Conservation (phyloP, 768 basidiomycete species). For the Hygrocybe coccinea region DNA sequence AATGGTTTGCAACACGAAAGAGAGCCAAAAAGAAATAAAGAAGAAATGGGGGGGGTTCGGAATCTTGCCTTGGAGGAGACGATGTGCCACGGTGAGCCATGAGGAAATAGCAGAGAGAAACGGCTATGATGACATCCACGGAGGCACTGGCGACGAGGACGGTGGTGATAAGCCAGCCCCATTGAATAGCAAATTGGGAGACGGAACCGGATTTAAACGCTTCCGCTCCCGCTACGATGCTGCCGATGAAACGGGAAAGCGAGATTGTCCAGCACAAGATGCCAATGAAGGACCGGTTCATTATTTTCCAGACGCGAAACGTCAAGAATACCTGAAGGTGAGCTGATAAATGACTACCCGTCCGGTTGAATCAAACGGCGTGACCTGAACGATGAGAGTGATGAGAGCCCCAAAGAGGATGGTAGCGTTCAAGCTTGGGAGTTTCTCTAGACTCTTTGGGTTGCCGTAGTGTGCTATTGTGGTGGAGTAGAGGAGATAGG, state of each 20-base stretch:
- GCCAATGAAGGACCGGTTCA: background rate
- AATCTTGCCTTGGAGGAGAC: background rate
- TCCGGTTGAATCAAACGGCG: too few species aligned
- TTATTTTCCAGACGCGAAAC: background rate
- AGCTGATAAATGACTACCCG: too few species aligned
- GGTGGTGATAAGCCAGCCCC: background rate
- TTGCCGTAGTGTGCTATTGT: background rate
- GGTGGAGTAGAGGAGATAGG: background rate
- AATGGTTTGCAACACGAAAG: too few species aligned
- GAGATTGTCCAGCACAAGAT: background rate
- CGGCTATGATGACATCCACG: constrained; percentile 6
- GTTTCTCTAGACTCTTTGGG: background rate
- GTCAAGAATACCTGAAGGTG: background rate
- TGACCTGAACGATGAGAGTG: background rate
- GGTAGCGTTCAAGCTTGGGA: background rate
- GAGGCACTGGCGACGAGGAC: constrained; percentile 3
- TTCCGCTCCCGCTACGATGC: background rate
- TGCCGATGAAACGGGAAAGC: background rate
- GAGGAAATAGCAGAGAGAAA: constrained; percentile 1
- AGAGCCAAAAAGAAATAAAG: too few species aligned
- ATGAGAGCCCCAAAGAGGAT: background rate
- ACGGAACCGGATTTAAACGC: background rate
- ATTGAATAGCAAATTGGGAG: background rate
- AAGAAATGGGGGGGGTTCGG: too few species aligned
- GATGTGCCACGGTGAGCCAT: background rate